Evolutionary conservation across 106 monocot species (phyloP).

Genomic region (Hemerocallis citrina): DNA sequence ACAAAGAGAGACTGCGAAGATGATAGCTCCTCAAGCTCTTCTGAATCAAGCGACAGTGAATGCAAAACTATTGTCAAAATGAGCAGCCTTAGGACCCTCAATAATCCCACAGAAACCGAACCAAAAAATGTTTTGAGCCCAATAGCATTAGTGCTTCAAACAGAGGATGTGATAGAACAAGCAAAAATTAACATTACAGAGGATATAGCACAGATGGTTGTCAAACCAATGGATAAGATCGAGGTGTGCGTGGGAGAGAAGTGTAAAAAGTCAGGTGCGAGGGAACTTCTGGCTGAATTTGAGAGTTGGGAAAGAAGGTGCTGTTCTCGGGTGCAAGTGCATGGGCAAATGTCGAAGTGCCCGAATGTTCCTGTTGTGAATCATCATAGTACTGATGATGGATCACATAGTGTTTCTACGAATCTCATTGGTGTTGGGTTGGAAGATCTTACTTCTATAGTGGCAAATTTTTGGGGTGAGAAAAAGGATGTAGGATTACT

Average conservation of each 20-base stretch:
- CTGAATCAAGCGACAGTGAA: slow-evolving; percentile 78
- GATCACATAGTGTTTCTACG: neutral
- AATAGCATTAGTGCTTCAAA: neutral
- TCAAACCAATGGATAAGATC: slow-evolving; percentile 27
- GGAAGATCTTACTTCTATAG: slow-evolving; percentile 61
- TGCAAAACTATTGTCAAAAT: slow-evolving; percentile 30
- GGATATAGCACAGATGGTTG: no score
- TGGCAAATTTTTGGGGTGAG: slow-evolving; percentile 41
- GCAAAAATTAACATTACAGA: neutral
- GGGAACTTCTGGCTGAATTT: slow-evolving; percentile 61
- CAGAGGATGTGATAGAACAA: neutral
- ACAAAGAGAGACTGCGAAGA: slow-evolving; percentile 12
- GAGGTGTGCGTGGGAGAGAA: slow-evolving; percentile 97
- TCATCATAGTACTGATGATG: neutral
- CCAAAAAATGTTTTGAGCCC: no score
- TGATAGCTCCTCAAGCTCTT: slow-evolving; percentile 45
- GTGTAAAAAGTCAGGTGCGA: slow-evolving; percentile 71
- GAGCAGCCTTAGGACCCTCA: neutral
- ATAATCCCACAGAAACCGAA: neutral
- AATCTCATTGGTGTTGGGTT: slow-evolving; percentile 74
- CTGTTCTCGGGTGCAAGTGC: slow-evolving; percentile 87
- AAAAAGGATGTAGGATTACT: slow-evolving; percentile 8
- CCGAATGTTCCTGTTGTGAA: slow-evolving; percentile 59
- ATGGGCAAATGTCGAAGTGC: slow-evolving; percentile 90
- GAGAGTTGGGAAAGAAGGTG: slow-evolving; percentile 56